Conservation (phyloP, 2,329 filamentous ascomycete genomes). For the Aspergillus terreus region DNA sequence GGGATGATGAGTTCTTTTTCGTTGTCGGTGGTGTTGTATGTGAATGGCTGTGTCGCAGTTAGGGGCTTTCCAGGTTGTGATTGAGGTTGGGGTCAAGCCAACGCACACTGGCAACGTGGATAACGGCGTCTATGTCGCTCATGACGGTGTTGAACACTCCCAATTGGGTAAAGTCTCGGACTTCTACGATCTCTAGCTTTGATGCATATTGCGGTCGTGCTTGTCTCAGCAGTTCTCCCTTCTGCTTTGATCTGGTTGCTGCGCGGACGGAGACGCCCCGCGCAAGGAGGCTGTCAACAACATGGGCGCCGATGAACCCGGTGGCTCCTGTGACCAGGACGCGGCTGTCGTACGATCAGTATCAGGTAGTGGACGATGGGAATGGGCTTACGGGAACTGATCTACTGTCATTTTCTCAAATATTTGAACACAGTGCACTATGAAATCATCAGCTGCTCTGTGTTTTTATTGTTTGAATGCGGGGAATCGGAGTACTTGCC, state of each 20-base stretch:
- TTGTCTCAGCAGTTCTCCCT: conserved; percentile 34
- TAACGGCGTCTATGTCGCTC: conserved; percentile 41
- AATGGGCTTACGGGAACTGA: not conserved
- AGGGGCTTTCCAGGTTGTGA: not conserved
- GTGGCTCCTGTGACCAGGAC: conserved; percentile 26
- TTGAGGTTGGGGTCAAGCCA: not conserved
- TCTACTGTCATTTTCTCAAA: too few relatives aligned
- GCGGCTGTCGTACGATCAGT: conserved; percentile 1
- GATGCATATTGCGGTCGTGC: conserved; percentile 33
- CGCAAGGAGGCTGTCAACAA: conserved; percentile 23
- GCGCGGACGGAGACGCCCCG: conserved; percentile 21
- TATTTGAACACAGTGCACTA: too few relatives aligned
- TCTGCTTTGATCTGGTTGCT: conserved; percentile 19
- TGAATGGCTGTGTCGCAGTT: not conserved
- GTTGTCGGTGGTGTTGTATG: conserved; percentile 27
- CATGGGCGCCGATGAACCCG: conserved; percentile 27
- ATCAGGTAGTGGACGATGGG: fast-evolving
- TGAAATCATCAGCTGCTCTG: too few relatives aligned
- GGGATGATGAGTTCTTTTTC: conserved; percentile 44
- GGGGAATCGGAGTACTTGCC: too few relatives aligned
- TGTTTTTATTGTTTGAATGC: too few relatives aligned
- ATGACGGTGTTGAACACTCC: conserved; percentile 38
- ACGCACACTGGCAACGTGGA: conserved; percentile 46
- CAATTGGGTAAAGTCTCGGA: conserved; percentile 41
- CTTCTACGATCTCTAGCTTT: conserved; percentile 41